Evolutionary conservation across 2,329 filamentous ascomycete species (phyloP).

Genomic region (Sclerotinia nivalis): DNA sequence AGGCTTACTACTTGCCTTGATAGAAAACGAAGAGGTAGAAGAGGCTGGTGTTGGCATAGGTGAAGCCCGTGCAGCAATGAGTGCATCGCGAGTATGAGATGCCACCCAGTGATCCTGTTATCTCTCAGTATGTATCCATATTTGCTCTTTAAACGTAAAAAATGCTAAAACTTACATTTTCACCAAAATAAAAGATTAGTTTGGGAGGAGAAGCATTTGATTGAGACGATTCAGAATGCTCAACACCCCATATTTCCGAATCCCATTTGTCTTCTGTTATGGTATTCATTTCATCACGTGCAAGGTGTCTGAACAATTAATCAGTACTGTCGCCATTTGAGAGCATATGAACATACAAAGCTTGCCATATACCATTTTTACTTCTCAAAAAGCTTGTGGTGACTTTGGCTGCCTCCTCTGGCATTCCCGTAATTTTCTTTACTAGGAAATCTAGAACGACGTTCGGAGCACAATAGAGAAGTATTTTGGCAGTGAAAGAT

Average conservation of each 20-base stretch:
- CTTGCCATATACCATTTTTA: slow-evolving; percentile 59
- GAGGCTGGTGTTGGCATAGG: slow-evolving; percentile 36
- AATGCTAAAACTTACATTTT: slow-evolving; percentile 40
- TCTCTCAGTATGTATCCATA: slow-evolving; percentile 13
- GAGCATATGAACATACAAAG: slow-evolving; percentile 43
- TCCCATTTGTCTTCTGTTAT: slow-evolving; percentile 62
- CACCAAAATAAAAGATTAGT: slow-evolving; percentile 61
- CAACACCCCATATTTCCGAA: slow-evolving; percentile 58
- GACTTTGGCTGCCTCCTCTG: slow-evolving; percentile 49
- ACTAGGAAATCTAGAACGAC: slow-evolving; percentile 48
- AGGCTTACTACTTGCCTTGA: slow-evolving; percentile 4
- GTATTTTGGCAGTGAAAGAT: slow-evolving; percentile 32
- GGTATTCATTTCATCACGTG: slow-evolving; percentile 58
- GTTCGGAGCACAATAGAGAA: slow-evolving; percentile 48
- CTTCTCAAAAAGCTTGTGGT: slow-evolving; percentile 58
- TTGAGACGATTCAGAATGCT: slow-evolving; percentile 36
- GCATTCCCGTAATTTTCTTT: slow-evolving; percentile 49
- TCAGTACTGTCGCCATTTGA: slow-evolving; percentile 19
- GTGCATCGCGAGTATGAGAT: slow-evolving; percentile 54
- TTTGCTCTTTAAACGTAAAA: not conserved
- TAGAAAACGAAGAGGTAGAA: slow-evolving; percentile 38
- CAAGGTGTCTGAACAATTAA: slow-evolving; percentile 47
- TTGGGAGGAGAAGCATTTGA: slow-evolving; percentile 43
- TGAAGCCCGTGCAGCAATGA: slow-evolving; percentile 50
- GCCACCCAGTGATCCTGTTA: slow-evolving; percentile 62